Evolutionary conservation across 2,329 filamentous ascomycete species (phyloP).

Genomic region (Pseudogymnoascus pannorum): DNA sequence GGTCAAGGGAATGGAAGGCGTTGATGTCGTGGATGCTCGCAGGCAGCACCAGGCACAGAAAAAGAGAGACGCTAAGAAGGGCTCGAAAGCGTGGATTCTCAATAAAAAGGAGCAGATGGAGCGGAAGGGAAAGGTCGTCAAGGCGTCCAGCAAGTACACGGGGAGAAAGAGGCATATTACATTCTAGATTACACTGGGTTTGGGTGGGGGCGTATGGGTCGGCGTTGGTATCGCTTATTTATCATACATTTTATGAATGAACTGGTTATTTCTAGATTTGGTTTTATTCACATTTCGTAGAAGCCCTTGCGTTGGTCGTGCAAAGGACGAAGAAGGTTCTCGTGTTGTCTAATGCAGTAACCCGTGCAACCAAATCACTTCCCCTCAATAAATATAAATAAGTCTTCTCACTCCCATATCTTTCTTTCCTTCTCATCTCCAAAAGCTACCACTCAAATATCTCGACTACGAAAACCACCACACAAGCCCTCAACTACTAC

Average conservation of each 20-base stretch:
- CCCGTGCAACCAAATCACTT: no score
- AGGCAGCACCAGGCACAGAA: constrained; percentile 42
- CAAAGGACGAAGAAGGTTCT: not conserved
- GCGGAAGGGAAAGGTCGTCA: constrained; percentile 89
- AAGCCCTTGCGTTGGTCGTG: not conserved
- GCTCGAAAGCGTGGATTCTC: constrained; percentile 75
- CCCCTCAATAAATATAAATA: not conserved
- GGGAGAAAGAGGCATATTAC: constrained; percentile 75
- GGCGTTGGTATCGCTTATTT: not conserved
- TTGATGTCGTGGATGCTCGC: constrained; percentile 69
- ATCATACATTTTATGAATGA: not conserved
- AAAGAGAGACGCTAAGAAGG: constrained; percentile 62
- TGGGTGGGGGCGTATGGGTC: not conserved
- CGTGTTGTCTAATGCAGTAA: no score
- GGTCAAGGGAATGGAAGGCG: constrained; percentile 79
- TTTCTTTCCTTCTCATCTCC: not conserved
- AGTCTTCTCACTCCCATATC: not conserved
- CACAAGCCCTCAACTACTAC: not conserved
- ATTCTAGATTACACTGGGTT: constrained; percentile 46
- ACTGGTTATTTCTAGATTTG: not conserved
- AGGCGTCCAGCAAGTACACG: constrained; percentile 86
- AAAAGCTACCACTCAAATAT: not conserved
- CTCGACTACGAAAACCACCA: not conserved
- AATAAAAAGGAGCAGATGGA: constrained; percentile 92
- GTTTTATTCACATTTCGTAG: not conserved